Evolutionary conservation across 805 yeast species (phyloP), one percentile per base, ranked within the genome.

Genomic region (Lachancea quebecensis): DNA sequence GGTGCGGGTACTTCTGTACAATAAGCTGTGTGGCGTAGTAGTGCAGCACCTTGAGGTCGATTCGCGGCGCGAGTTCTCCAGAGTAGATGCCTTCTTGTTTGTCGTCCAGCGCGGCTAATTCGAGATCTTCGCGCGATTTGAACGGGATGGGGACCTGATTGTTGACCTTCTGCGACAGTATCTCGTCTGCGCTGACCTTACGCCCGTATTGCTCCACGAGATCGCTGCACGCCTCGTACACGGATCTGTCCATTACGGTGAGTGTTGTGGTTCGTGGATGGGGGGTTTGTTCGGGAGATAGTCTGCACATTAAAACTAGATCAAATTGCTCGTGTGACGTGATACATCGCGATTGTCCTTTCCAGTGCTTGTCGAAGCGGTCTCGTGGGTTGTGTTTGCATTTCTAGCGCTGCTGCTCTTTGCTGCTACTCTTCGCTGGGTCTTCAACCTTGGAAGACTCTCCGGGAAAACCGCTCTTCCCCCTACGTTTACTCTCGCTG

Each of bases 1-100:
- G 47, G 15, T 57, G 58, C 1, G 68, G 67, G 35, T 62, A 64
- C 40, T 52, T 53, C 38, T 51, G 56, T 9, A 62, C 42, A 38
- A 60, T 54, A 35, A 60, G 39, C 44, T 64, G 66, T 0, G 66
- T 57, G 0, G 61, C 56, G 47, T 63, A 69, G 50, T 69, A 69
- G 45, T 68, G 71, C 18, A 69, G 35, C 3, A 63, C 66, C 12
- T 59, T 54, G 28, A 69, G 58, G 53, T 64, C 68, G 2, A 64
- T 52, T 2, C 50, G 30, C 3, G 66, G 66, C 15, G 60, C 44
- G 31, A 60, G 33, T 10, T 54, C 59, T 2, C 61, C 65, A n/a
- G 52, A 49, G 36, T 53, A 58, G 25, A 59, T 42, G 4, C 60
- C 61, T 10, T 57, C 60, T 6, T 46, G 39, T 10, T 50, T 46